Evolutionary conservation across 805 yeast genomes (phyloP), one percentile per base, ranked within the genome.

Genomic region (Brettanomyces nanus): DNA sequence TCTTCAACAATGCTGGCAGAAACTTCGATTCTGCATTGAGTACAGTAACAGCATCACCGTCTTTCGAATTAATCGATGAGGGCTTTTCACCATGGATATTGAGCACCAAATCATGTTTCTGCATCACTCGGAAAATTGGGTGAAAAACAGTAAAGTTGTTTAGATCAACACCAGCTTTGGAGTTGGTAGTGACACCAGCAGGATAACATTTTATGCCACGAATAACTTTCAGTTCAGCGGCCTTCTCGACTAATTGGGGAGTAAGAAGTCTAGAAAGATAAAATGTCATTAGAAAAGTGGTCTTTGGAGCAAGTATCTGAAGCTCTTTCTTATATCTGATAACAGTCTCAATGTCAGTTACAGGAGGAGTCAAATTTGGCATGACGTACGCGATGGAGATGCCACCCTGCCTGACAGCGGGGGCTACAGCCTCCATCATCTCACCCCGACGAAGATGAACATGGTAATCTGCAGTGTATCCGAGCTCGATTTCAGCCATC

Each of bases 111-210:
- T 73, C 71, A 44, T 84, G 73, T 45, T 75, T 71, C 61, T 90
- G 81, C 90, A 92, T 80, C 11, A 85, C 95, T 53, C 82, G 71
- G 56, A 92, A 92, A 7, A 92, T 71, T 4, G 96, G 95, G 58
- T 87, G 92, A 52, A 89, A 92, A 5, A 72, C 77, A 34, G 81
- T 73, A 61, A 92, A 92, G 53, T 90, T 95, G 51, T 87, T 85
- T 19, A 94, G 94, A 58, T 84, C 92, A 19, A 92, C 96, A 36
- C 98, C 98, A 3, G 80, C 84, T 35, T 73, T 61, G 7, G 96
- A 86, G 64, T 92, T 92, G 28, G 99, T 92, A n/a, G 99, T 92
- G 23, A 92, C 99, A 32, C 99, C 99, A 2, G 97, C 97, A 30
- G 99, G 99, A 59, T 92, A 92, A 58, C 95, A 87, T 60, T 92